Evolutionary conservation across 202 grass and related monocot species (phyloP), one percentile per base, ranked within the genome.

Genomic region (Zoysia matrella): DNA sequence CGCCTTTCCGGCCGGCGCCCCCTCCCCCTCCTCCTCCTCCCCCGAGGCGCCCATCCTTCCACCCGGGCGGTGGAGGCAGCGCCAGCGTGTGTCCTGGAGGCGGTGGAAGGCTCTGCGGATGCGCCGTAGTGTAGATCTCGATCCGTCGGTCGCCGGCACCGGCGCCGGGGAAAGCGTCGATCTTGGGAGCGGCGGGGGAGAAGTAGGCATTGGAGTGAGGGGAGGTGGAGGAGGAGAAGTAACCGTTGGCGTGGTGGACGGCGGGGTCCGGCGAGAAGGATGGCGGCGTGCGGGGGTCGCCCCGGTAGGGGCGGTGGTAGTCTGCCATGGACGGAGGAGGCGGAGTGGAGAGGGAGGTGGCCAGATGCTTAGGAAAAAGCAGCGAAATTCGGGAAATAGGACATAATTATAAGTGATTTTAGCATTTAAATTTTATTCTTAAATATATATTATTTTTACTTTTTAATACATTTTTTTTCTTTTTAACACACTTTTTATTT

Each of bases 271-370:
- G 67, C 6, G 67, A 9, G 52, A 51, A 72, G 78, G 82, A 88
- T 62, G 80, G 82, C 64, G 80, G 79, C 30, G 72, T 82, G 44
- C 87, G 76, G 69, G 72, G 82, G 74, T 73, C 81, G 68, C 82
- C 80, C 67, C 74, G 77, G 55, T 87, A 90, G 14, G 87, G 79
- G 50, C 82, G 88, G 86, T 89, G 82, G 83, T 84, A 81, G 69
- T 89, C 88, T 39, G 88, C 88, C 93, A 93, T 87, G 83, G 80
- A 11, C 14, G 53, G 68, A 85, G 72, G 80, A 66, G 67, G 41
- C 11, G 22, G 22, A 8, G 78, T 39, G 60, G 41, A 67, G 75
- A 12, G 48, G 63, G 67, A 9, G 10, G 22, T 30, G 40, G 12
- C 44, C 9, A 75, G 55, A 62, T 62, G 30, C n/a, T 39, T 42